phyloP scores from a whole-genome alignment of 768 basidiomycete genomes.

The Termitomyces sp. region DNA sequence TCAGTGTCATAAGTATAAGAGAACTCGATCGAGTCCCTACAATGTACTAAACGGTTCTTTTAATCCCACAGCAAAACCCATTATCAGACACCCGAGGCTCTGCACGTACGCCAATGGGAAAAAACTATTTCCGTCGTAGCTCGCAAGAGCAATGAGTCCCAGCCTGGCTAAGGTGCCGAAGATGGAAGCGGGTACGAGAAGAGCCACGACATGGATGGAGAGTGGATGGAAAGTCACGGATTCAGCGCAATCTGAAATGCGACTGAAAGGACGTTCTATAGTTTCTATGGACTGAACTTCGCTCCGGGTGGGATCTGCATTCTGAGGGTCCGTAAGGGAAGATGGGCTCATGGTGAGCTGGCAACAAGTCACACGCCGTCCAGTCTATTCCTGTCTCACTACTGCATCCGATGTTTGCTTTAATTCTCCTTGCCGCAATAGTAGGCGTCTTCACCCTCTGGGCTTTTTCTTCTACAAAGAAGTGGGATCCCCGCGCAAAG shows the following conservation, averaged over 20 bases:
- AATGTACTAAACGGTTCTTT: slow-evolving; percentile 71
- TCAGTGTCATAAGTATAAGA: background rate
- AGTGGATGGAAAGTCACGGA: slow-evolving; percentile 44
- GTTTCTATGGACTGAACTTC: slow-evolving; percentile 24
- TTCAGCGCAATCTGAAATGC: slow-evolving; percentile 25
- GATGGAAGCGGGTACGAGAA: slow-evolving; percentile 79
- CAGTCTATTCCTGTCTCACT: slow-evolving; percentile 6
- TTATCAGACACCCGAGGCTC: slow-evolving; percentile 83
- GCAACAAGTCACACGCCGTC: background rate
- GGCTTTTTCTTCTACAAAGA: slow-evolving; percentile 24
- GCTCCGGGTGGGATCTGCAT: slow-evolving; percentile 9
- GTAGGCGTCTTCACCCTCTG: slow-evolving; percentile 6
- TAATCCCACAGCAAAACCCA: slow-evolving; percentile 75
- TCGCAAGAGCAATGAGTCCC: slow-evolving; percentile 69
- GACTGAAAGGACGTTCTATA: slow-evolving; percentile 32
- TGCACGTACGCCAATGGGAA: slow-evolving; percentile 87
- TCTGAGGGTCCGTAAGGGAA: slow-evolving; percentile 3
- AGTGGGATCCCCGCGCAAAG: slow-evolving; percentile 42
- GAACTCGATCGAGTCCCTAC: slow-evolving; percentile 41
- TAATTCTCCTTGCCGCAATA: background rate
- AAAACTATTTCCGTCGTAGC: slow-evolving; percentile 70
- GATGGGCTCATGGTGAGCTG: slow-evolving; percentile 1
- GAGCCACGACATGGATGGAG: slow-evolving; percentile 59
- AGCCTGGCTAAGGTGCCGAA: slow-evolving; percentile 83
- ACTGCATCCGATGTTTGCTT: background rate